phyloP scores from a whole-genome alignment of 176 grass and related monocot species.

The Oryza coarctata region DNA sequence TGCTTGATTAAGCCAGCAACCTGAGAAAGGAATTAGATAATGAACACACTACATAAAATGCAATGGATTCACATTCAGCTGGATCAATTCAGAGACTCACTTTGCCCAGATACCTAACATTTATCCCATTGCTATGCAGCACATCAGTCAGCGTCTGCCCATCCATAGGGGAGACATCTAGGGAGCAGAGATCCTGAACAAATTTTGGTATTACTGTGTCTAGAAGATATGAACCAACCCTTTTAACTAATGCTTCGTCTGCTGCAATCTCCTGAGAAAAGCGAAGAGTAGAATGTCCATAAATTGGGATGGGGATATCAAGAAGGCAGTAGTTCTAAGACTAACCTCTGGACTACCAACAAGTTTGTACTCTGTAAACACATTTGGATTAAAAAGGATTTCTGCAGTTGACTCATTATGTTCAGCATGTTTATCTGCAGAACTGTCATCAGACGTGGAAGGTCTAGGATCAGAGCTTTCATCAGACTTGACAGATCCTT shows the following conservation, averaged over 20 bases:
- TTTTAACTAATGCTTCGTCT: constrained; percentile 76
- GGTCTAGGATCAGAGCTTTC: constrained; percentile 24
- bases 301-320: constrained; percentile 23
- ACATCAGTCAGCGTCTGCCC: constrained; percentile 87
- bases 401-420: constrained; percentile 34
- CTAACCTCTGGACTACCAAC: constrained; percentile 77
- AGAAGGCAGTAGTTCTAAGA: constrained; percentile 35
- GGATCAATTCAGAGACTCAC: constrained; percentile 54
- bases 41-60: not conserved
- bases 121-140: constrained; percentile 89
- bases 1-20: constrained; percentile 78
- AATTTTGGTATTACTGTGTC: constrained; percentile 89
- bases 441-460: not conserved
- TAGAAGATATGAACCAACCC: constrained; percentile 68
- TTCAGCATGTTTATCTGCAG: constrained; percentile 6
- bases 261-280: constrained; percentile 72
- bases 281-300: constrained; percentile 10
- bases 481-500: constrained; percentile 25
- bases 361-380: constrained; percentile 96
- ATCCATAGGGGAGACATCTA: constrained; percentile 94
- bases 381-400: constrained; percentile 90
- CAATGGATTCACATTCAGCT: constrained; percentile 17
- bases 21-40: constrained; percentile 53
- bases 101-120: constrained; percentile 92
- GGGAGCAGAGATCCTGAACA: constrained; percentile 85